Evolutionary conservation across 2,329 filamentous ascomycete genomes (phyloP), one percentile per base, ranked within the genome.

Genomic region (Hypoxylon sp.): DNA sequence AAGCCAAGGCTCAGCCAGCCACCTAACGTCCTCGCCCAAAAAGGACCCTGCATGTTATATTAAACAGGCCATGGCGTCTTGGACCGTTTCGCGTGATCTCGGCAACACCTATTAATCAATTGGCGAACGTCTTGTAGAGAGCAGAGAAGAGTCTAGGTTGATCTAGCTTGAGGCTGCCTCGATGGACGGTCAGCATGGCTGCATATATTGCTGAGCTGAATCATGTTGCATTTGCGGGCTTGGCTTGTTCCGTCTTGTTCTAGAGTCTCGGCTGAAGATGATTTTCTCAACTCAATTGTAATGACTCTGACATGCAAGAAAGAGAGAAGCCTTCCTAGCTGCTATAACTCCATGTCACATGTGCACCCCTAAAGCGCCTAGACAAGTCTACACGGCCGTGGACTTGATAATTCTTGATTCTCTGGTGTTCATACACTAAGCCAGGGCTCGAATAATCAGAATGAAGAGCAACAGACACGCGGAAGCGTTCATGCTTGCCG

Each of bases 21-120:
- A 63, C 57, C 61, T 11, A 23, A 33, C 46, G 13, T 10, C 3
- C 38, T 18, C 29, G 10, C 20, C 33, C 48, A 61, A 63, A 48
- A 27, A n/a, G 11, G 9, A 10, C 17, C 17, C 5, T 33, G 11
- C 29, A n/a, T 33, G 29, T 33, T 4, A 29, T 6, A 29, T n/a
- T n/a, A 9, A n/a, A 4, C 5, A 33, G 11, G 6, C 4, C 15
- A 7, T 17, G 6, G 13, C 24, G 35, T 15, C 27, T 9, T 17
- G 13, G 13, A 35, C 33, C 3, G 33, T 7, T 35, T 29, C 27
- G 9, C 9, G 15, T 11, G 29, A 4, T 33, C 11, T 33, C 6
- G 13, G 13, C 18, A 15, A 9, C n/a, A n/a, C n/a, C n/a, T 15
- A 35, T 5, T 35, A 3, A 9, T 18, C n/a, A 35, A n/a, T 35